Evolutionary conservation across 768 basidiomycete genomes (phyloP).

Genomic region (Trametes sanguinea): DNA sequence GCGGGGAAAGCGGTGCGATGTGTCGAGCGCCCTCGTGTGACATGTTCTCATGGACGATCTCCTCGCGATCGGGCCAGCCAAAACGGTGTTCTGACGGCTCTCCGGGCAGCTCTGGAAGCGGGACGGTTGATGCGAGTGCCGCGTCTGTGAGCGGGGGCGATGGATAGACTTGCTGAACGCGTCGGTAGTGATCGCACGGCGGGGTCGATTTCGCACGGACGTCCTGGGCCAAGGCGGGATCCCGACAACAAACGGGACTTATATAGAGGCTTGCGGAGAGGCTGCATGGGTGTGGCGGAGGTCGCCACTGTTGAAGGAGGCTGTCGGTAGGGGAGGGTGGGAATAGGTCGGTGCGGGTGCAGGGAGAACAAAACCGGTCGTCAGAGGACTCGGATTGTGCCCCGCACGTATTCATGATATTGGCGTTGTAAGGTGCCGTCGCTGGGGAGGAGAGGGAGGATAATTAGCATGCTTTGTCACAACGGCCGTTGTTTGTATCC

Average conservation of each 20-base stretch:
- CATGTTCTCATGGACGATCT: conserved; percentile 11
- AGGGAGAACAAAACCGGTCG: conserved; percentile 19
- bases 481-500: not conserved
- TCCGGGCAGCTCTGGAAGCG: conserved; percentile 22
- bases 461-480: conserved; percentile 21
- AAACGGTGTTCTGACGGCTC: conserved; percentile 5
- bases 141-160: conserved; percentile 29
- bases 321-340: conserved; percentile 6
- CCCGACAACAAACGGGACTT: not conserved
- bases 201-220: conserved; percentile 14
- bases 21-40: conserved; percentile 17
- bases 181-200: conserved; percentile 9
- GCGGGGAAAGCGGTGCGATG: conserved; percentile 24
- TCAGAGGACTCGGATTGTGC: conserved; percentile 10
- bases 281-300: conserved; percentile 16
- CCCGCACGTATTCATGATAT: conserved; percentile 27
- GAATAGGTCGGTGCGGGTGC: conserved; percentile 6
- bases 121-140: conserved; percentile 24
- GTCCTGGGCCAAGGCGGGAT: conserved; percentile 1
- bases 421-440: conserved; percentile 23
- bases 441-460: conserved; percentile 7
- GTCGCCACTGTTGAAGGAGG: conserved; percentile 13
- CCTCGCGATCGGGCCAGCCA: conserved; percentile 10
- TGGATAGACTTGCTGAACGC: conserved; percentile 19
- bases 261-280: not conserved